A percentile compares a stretch with the other conserved stretches of the same genome.
These are phyloP conservation scores for Daedalea quercina DNA, from an alignment of 768 basidiomycete species.

Conservation along the genomic window DNA sequence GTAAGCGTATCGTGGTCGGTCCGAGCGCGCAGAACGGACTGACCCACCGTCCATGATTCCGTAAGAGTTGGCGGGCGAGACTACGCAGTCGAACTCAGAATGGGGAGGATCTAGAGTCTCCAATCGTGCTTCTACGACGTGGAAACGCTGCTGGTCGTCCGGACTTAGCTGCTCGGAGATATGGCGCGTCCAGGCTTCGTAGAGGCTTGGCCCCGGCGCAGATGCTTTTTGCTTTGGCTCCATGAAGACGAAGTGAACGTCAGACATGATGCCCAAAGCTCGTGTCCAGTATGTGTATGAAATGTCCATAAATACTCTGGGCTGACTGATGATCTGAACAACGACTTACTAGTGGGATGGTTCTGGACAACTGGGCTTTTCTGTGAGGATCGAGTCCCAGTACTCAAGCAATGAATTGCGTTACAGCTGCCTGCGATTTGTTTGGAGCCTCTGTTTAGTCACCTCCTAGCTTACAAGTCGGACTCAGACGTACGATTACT, in stretches of 20 bases:
- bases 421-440: too few species aligned
- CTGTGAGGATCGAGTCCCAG: too few species aligned
- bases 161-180: neutral
- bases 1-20: neutral
- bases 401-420: too few species aligned
- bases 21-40: neutral
- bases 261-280: neutral
- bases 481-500: too few species aligned
- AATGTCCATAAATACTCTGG: too few species aligned
- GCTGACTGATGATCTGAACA: too few species aligned
- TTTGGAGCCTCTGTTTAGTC: too few species aligned
- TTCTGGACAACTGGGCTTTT: too few species aligned
- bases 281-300: too few species aligned
- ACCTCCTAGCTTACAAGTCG: too few species aligned
- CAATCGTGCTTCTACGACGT: constrained; percentile 6
- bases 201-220: neutral
- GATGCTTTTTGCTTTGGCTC: neutral
- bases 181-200: constrained; percentile 1
- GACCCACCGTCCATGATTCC: constrained; percentile 25
- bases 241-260: constrained; percentile 3
- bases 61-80: constrained; percentile 24
- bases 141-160: neutral
- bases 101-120: constrained; percentile 1
- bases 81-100: constrained; percentile 18
- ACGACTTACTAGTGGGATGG: too few species aligned